Conservation (phyloP, 805 yeast species). For the Wickerhamomyces bovis region DNA sequence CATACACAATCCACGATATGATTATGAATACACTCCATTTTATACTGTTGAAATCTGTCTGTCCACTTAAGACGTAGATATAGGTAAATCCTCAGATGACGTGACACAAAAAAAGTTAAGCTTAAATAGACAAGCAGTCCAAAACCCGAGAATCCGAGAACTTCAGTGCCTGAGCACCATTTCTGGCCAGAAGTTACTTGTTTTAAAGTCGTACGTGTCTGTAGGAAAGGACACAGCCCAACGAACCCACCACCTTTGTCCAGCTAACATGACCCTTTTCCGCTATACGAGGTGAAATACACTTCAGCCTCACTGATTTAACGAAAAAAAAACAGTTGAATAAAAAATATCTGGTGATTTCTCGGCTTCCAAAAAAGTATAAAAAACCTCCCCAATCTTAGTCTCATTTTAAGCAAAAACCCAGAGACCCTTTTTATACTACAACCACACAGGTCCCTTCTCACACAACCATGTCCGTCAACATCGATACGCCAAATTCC, state of each 20-base stretch:
- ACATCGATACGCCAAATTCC: slow-evolving; percentile 9
- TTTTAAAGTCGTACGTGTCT: too few relatives aligned
- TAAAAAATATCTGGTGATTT: background rate
- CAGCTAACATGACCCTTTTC: too few relatives aligned
- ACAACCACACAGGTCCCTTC: background rate
- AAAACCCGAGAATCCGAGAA: background rate
- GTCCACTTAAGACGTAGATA: background rate
- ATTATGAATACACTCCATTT: background rate
- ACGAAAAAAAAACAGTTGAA: background rate
- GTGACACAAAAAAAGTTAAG: background rate
- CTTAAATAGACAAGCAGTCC: background rate
- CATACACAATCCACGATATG: background rate
- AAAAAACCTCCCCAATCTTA: background rate
- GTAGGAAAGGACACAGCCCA: too few relatives aligned
- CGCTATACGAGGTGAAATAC: background rate
- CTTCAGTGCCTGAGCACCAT: too few relatives aligned
- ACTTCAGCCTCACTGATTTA: too few relatives aligned
- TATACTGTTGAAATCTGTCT: background rate
- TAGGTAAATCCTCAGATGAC: background rate
- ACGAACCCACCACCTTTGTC: too few relatives aligned
- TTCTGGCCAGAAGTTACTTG: too few relatives aligned
- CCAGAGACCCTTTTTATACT: too few relatives aligned
- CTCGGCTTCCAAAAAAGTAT: background rate
- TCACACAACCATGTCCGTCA: slow-evolving; percentile 2
- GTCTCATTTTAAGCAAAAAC: background rate